Evolutionary conservation across 345 rosid genomes (phyloP), one percentile per base, ranked within the genome.

Genomic region (Ceriops decandra): DNA sequence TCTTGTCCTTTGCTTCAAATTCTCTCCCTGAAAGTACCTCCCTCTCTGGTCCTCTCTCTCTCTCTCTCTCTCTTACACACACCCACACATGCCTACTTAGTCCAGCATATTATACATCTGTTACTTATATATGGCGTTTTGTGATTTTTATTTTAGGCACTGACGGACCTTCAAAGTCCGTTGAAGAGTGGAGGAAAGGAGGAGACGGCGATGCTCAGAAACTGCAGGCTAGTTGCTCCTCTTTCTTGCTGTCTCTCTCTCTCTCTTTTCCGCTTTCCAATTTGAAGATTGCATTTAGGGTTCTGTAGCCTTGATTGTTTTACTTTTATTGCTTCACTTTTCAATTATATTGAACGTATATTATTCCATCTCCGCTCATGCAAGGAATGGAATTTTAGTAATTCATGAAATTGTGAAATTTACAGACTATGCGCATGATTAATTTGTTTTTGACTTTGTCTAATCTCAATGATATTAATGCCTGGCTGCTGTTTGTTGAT

Each of bases 1-100:
- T 93, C 76, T 82, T 93, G 79, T 83, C 92, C 52, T 82, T 85
- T 66, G 17, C 49, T 42, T 42, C 17, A 3, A 68, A 90, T 31
- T 74, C 90, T 28, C 64, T 57, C 1, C 28, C 76, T 70, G 74
- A 52, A 11, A 62, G 68, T 1, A 82, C 58, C 15, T 60, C 63
- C 24, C 38, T 7, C 0, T 5, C 69, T 52, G 35, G 27, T 19
- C 62, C 30, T 66, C 56, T 66, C 35, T 26, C 36, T 42, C 33
- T 26, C 53, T 26, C 54, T 6, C 10, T 20, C 52, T 31, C 27
- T 33, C 16, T 10, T 20, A 11, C 38, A 30, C 24, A 10, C 11
- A 4, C 15, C 3, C 36, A 42, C 6, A 27, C 6, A 11, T 11
- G 0, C 13, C 13, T 0, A 21, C n/a, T 5, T 54, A 15, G 24